Base-by-base conservation (phyloP, 768 basidiomycete genomes). In the Lactarius hengduanensis region DNA sequence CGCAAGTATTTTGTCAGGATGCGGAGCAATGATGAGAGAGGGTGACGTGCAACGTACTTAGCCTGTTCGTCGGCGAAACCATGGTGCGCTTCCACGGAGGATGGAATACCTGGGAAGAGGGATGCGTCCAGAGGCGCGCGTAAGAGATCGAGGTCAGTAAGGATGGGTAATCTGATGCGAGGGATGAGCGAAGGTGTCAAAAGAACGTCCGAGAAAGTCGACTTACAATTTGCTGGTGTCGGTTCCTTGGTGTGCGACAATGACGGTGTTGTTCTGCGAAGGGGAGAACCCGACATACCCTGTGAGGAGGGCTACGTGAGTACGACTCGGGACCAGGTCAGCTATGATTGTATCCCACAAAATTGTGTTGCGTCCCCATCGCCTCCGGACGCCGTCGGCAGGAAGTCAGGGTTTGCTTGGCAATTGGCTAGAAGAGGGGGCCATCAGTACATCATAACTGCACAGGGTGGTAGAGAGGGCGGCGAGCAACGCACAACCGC, bases 261-360 rank as follows among this genome's bases (percentile, higher is more conserved):
- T 74, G 57, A 78, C 75, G 0, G 70, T 74, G 26, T 72, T 59
- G 26, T 72, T 59, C 28, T 80, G 70, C 0, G 67, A 72, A 0
- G 82, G 79, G 63, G 81, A 81, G 66, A 77, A 85, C 20, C 84
- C 84, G 32, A 85, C 84, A 62, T 76, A 84, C 83, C 83, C 84
- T 84, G 57, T 26, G 36, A 22, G 56, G 13, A 4, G 56, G 13
- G 6, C 10, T 43, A 20, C 20, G 18, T 45, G n/a, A 63, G 57
- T 13, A 38, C 43, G 9, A 38, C 16, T 36, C 43, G 16, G 15
- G 16, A 53, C 16, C 11, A 2, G 18, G 8, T 34, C 40, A 36
- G 43, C 28, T 18, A 6, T 7, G 9, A 16, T 11, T 20, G 20
- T 18, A 22, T 57, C 74, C 30, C 57, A 82, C 81, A 85, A 69